Conservation (phyloP, 768 basidiomycete genomes). For the Suillus brevipes region DNA sequence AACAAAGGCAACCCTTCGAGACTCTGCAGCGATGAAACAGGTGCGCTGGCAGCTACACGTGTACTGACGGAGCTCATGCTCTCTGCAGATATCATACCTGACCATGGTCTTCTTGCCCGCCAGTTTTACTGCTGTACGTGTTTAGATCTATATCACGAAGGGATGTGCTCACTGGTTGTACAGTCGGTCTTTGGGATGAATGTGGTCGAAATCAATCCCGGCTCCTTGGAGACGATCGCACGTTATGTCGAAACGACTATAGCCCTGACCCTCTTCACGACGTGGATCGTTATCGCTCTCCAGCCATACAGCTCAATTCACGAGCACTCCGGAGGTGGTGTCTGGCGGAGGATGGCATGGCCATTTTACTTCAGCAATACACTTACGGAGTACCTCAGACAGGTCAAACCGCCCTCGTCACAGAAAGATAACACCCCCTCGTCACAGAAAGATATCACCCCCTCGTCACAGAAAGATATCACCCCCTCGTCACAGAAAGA, state of each 20-base stretch:
- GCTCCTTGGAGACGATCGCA: conserved; percentile 28
- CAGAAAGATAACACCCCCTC: too few relatives aligned
- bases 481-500: not conserved
- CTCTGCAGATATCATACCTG: conserved; percentile 50
- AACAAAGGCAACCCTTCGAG: conserved; percentile 44
- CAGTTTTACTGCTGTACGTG: conserved; percentile 39
- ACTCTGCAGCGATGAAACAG: conserved; percentile 42
- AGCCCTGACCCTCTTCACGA: conserved; percentile 45
- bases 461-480: not conserved
- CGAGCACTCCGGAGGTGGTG: not conserved
- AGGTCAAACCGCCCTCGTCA: not conserved
- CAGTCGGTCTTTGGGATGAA: conserved; percentile 34
- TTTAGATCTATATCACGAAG: not conserved
- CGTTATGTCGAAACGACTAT: conserved; percentile 43
- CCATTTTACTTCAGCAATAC: conserved; percentile 13
- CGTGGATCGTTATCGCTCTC: conserved; percentile 54
- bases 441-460: not conserved
- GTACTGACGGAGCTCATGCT: not conserved
- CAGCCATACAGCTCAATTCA: conserved; percentile 36
- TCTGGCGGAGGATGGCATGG: conserved; percentile 22
- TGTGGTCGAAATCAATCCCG: conserved; percentile 29
- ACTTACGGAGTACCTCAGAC: not conserved
- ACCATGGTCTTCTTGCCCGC: conserved; percentile 65
- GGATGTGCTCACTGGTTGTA: conserved; percentile 16
- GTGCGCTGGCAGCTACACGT: conserved; percentile 10